Evolutionary conservation across 257 asterid genomes (phyloP), one percentile per base, ranked within the genome.

Genomic region (Solanum etuberosum): DNA sequence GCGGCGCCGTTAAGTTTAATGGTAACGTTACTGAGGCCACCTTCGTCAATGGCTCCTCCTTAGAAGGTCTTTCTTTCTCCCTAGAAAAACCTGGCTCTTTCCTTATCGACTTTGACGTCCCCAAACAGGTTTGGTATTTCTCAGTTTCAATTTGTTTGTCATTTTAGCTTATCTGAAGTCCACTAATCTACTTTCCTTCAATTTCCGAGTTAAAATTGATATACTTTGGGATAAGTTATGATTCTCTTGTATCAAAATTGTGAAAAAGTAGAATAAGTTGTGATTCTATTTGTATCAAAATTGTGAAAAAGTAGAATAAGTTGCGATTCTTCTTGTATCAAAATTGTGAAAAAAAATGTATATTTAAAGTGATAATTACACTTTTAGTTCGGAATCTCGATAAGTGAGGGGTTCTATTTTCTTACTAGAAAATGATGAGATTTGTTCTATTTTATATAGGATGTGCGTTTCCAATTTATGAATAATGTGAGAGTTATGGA

Each of bases 391-490:
- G n/a, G n/a, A n/a, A 74, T 37, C 83, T 74, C 12, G 11, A 12
- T 23, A 74, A 38, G 32, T 38, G 83, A 38, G 21, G 1, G 38
- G 54, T 76, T 5, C 23, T n/a, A n/a, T 32, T 23, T 21, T 38
- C 2, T 23, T 13, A 25, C 35, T 25, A 78, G 84, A 78, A 37
- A 42, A 38, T 74, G 57, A 74, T 38, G 83, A 76, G 34, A 73
- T 81, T 51, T 10, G 2, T 31, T 37, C 37, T 40, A 67, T 68
- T 21, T 57, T 35, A 15, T 4, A 40, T 76, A 90, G 92, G 92
- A 89, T 84, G 87, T 91, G 72, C 85, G 57, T 86, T 91, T 91
- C 86, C 89, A 91, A 85, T 91, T 91, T 80, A 87, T 87, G 86
- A 89, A 89, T 84, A 83, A 73, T 13, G 72, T 65, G 84, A 87